Percentiles rank a stretch among this genome's conserved stretches.
These are phyloP conservation scores for Olyra latifolia DNA, from an alignment of 176 grass and related monocot genomes.

Conservation along the genomic window DNA sequence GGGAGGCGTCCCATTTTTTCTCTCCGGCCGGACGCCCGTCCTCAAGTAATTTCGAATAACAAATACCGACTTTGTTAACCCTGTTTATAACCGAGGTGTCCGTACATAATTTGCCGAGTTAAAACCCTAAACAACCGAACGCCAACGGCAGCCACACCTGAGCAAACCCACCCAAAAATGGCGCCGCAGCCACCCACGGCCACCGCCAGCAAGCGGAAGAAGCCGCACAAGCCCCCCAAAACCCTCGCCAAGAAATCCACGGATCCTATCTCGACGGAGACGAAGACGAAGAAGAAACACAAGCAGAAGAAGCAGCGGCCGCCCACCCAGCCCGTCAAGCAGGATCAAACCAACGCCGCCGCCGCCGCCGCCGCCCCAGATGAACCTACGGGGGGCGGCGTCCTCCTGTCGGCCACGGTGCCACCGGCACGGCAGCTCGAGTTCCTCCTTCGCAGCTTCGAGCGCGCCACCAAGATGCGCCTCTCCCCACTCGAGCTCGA, in stretches of 20 bases:
- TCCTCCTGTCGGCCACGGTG: slow-evolving; percentile 43
- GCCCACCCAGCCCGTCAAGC: neutral
- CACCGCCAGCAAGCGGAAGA: slow-evolving; percentile 43
- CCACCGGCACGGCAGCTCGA: slow-evolving; percentile 60
- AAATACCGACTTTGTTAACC: too few species aligned
- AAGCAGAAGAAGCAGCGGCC: slow-evolving; percentile 37
- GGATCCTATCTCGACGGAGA: neutral
- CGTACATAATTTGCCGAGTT: too few species aligned
- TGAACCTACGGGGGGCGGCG: neutral
- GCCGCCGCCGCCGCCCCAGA: neutral
- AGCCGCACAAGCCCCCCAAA: slow-evolving; percentile 33
- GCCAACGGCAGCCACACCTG: neutral
- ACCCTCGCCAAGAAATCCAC: slow-evolving; percentile 24
- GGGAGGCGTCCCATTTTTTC: too few species aligned
- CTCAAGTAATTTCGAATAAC: too few species aligned
- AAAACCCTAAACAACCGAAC: slow-evolving; percentile 7
- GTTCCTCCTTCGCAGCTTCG: slow-evolving; percentile 77
- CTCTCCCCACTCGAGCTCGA: slow-evolving; percentile 88
- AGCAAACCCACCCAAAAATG: slow-evolving; percentile 29
- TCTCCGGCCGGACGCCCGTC: too few species aligned
- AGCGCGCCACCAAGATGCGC: slow-evolving; percentile 70
- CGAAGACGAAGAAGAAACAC: slow-evolving; percentile 22
- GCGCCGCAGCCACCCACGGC: slow-evolving; percentile 23
- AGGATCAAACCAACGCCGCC: neutral
- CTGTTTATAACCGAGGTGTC: too few species aligned